Evolutionary conservation across 1,284 basidiomycete genomes (phyloP).

Genomic region (Pseudozyma flocculosa): DNA sequence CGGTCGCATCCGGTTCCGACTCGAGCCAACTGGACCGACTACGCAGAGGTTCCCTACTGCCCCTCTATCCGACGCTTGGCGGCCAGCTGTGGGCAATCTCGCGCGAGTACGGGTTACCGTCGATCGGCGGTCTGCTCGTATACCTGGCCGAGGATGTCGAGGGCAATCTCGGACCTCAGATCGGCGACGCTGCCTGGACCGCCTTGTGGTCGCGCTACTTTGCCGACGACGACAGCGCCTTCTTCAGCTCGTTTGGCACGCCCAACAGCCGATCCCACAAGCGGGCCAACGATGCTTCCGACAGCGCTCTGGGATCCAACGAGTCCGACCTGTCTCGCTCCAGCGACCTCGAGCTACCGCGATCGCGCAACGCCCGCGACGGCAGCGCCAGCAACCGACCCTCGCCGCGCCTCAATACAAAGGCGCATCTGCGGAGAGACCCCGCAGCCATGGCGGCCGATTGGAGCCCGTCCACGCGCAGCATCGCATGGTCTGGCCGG

Average conservation of each 20-base stretch:
- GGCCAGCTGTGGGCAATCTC: slow-evolving; percentile 56
- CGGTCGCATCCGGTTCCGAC: slow-evolving; percentile 10
- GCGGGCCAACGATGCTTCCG: too few relatives aligned
- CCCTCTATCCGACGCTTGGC: slow-evolving; percentile 52
- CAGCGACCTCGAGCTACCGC: background rate
- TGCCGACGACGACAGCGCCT: slow-evolving; percentile 19
- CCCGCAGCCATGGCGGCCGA: slow-evolving; percentile 4
- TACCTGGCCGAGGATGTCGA: slow-evolving; percentile 51
- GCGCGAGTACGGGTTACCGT: slow-evolving; percentile 52
- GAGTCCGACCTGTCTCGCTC: slow-evolving; percentile 12
- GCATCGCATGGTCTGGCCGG: slow-evolving; percentile 14
- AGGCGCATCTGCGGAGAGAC: too few relatives aligned
- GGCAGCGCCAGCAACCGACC: slow-evolving; percentile 6
- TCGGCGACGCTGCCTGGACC: slow-evolving; percentile 52
- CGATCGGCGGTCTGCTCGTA: slow-evolving; percentile 50
- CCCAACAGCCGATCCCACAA: too few relatives aligned
- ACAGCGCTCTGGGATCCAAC: too few relatives aligned
- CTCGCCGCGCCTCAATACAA: slow-evolving; percentile 13
- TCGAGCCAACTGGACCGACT: slow-evolving; percentile 13
- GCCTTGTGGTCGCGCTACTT: slow-evolving; percentile 52
- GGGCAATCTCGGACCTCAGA: slow-evolving; percentile 50
- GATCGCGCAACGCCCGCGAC: too few relatives aligned
- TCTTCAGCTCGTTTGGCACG: slow-evolving; percentile 8
- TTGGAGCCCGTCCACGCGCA: slow-evolving; percentile 18
- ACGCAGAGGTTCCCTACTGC: slow-evolving; percentile 49